Percentiles rank a stretch among this genome's conserved stretches.
phyloP scores from a whole-genome alignment of 2,329 filamentous ascomycete species.

The Ceratocystis papillata region DNA sequence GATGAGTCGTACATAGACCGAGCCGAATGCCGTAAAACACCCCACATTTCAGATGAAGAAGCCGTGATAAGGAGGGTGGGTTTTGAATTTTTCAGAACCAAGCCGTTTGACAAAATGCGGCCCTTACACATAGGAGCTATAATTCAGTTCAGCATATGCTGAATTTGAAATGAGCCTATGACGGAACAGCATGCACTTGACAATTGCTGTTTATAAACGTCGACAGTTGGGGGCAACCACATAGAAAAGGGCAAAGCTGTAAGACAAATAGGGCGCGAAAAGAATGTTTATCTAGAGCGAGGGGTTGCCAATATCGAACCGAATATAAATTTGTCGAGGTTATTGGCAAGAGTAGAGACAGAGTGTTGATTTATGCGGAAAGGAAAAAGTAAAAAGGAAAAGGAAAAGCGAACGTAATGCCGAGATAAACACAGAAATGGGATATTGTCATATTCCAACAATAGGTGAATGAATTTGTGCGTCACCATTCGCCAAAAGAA shows the following conservation, averaged over 20 bases:
- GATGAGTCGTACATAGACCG: constrained; percentile 3
- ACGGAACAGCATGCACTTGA: constrained; percentile 3
- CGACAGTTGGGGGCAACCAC: background rate
- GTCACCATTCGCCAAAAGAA: constrained; percentile 20
- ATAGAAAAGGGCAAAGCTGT: background rate
- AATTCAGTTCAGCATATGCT: constrained; percentile 1
- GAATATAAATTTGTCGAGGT: background rate
- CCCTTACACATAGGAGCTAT: background rate
- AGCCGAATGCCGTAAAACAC: background rate
- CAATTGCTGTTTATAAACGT: background rate
- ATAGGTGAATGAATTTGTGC: background rate
- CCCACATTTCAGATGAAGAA: constrained; percentile 6
- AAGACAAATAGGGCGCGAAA: background rate
- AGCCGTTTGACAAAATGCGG: background rate
- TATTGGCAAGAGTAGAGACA: background rate
- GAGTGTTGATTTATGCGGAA: background rate
- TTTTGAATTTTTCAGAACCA: background rate
- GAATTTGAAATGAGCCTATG: background rate
- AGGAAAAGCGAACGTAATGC: constrained; percentile 1
- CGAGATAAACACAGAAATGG: constrained; percentile 14
- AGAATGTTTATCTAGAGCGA: constrained; percentile 9
- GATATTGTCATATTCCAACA: constrained; percentile 15
- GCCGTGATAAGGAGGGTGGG: background rate
- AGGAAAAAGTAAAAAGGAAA: background rate
- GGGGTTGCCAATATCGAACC: background rate